Percentiles rank a stretch among this genome's conserved stretches.
phyloP scores from a whole-genome alignment of 345 rosid genomes.

The Eucalyptus cladocalyx region DNA sequence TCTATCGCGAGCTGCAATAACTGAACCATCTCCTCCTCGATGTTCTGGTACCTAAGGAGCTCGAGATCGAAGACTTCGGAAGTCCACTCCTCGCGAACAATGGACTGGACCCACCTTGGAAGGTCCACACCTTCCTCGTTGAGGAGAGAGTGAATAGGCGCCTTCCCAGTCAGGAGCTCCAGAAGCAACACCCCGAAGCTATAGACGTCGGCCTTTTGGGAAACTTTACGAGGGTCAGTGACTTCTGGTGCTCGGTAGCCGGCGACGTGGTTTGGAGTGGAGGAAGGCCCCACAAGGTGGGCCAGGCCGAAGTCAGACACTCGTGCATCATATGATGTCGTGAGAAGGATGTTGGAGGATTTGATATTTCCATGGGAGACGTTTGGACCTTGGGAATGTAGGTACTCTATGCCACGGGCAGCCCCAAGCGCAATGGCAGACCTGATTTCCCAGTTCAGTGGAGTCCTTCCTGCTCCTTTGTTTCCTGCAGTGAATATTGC shows the following conservation, averaged over 20 bases:
- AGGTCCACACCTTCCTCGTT: slow-evolving; percentile 44
- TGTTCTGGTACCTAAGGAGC: slow-evolving; percentile 43
- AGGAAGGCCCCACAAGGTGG: slow-evolving; percentile 31
- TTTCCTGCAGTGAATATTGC: slow-evolving; percentile 7
- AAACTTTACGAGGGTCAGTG: slow-evolving; percentile 34
- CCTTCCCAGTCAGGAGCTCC: slow-evolving; percentile 39
- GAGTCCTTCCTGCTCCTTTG: slow-evolving; percentile 40
- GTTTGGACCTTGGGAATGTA: slow-evolving; percentile 30
- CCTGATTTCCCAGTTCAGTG: slow-evolving; percentile 34
- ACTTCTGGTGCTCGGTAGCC: slow-evolving; percentile 49
- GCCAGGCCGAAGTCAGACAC: slow-evolving; percentile 42
- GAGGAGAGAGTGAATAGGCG: slow-evolving; percentile 28
- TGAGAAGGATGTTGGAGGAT: slow-evolving; percentile 38
- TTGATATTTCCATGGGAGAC: slow-evolving; percentile 42
- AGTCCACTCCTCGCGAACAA: slow-evolving; percentile 44
- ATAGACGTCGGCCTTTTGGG: slow-evolving; percentile 43
- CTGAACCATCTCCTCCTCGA: slow-evolving; percentile 61
- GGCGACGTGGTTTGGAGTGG: slow-evolving; percentile 30
- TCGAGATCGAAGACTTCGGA: slow-evolving; percentile 58
- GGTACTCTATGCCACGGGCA: slow-evolving; percentile 32
- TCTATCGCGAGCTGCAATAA: slow-evolving; percentile 56
- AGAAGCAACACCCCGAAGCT: slow-evolving; percentile 37
- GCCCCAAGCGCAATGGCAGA: slow-evolving; percentile 32
- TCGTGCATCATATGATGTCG: slow-evolving; percentile 19
- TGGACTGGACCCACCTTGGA: slow-evolving; percentile 45